phyloP scores from a whole-genome alignment of 1,284 basidiomycete genomes.

The Stereum hirsutum region DNA sequence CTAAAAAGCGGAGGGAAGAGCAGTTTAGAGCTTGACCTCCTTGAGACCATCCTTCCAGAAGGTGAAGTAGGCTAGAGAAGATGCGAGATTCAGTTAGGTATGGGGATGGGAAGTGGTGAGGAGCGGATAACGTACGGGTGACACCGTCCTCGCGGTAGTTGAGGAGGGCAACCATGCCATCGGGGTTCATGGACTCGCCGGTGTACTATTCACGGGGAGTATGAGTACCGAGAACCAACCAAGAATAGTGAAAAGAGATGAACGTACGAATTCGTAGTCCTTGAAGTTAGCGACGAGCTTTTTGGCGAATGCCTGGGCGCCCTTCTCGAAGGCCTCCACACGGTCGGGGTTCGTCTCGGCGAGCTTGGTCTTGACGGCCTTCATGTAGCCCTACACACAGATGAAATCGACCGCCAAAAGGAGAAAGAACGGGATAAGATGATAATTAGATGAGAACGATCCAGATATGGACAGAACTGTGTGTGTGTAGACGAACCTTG shows the following conservation, averaged over 20 bases:
- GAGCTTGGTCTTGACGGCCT: conserved; percentile 64
- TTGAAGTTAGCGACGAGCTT: conserved; percentile 89
- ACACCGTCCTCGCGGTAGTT: conserved; percentile 76
- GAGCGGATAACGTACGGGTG: conserved; percentile 55
- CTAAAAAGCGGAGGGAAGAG: too few species aligned
- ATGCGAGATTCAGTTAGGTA: conserved; percentile 7
- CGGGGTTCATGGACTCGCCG: conserved; percentile 80
- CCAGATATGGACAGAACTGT: not conserved
- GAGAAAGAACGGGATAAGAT: not conserved
- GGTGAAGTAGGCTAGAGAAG: conserved; percentile 71
- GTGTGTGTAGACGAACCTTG: conserved; percentile 46
- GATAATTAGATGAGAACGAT: conserved; percentile 11
- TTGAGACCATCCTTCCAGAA: conserved; percentile 93
- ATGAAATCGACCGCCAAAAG: too few species aligned
- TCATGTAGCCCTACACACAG: conserved; percentile 80
- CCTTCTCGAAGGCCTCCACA: conserved; percentile 80
- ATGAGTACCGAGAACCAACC: not conserved
- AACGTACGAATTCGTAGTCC: conserved; percentile 79
- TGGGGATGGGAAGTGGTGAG: too few species aligned
- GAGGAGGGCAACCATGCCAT: conserved; percentile 86
- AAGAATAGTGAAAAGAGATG: not conserved
- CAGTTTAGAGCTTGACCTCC: conserved; percentile 52
- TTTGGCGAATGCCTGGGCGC: conserved; percentile 72
- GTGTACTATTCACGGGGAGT: conserved; percentile 52
- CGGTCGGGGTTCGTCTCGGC: conserved; percentile 52